Conservation (phyloP, 2,329 filamentous ascomycete species). For the Fusarium mexicanum region DNA sequence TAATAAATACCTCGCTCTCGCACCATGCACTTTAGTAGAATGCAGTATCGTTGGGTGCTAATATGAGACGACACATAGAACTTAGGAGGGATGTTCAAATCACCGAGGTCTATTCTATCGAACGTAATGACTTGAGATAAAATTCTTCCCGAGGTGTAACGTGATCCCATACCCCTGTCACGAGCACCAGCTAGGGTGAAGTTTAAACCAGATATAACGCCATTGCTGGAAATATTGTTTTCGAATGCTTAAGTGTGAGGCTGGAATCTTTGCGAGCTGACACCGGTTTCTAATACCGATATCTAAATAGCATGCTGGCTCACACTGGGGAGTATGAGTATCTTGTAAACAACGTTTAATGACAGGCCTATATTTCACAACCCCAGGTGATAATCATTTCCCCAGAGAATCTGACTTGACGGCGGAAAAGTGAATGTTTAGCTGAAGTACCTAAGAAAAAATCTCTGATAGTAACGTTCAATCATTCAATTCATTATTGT, state of each 20-base stretch:
- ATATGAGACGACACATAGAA: no score
- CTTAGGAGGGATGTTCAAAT: neutral
- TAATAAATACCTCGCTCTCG: neutral
- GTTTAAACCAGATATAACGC: neutral
- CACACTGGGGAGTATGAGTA: no score
- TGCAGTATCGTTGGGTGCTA: no score
- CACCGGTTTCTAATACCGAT: no score
- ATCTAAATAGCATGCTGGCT: no score
- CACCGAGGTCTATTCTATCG: accelerated
- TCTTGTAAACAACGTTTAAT: no score
- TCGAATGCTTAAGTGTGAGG: no score
- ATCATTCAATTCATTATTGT: neutral
- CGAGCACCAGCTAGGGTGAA: neutral
- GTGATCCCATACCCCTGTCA: neutral
- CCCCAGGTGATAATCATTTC: neutral
- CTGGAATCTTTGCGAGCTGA: no score
- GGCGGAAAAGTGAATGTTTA: neutral
- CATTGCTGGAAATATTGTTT: neutral
- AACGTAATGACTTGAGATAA: neutral
- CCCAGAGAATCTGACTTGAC: neutral
- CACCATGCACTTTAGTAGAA: no score
- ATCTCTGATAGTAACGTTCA: neutral
- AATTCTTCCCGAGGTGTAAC: neutral
- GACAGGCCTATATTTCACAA: neutral
- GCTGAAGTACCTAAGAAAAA: neutral